Base-by-base conservation (phyloP, 768 basidiomycete species). In the Sutorius australiensis region DNA sequence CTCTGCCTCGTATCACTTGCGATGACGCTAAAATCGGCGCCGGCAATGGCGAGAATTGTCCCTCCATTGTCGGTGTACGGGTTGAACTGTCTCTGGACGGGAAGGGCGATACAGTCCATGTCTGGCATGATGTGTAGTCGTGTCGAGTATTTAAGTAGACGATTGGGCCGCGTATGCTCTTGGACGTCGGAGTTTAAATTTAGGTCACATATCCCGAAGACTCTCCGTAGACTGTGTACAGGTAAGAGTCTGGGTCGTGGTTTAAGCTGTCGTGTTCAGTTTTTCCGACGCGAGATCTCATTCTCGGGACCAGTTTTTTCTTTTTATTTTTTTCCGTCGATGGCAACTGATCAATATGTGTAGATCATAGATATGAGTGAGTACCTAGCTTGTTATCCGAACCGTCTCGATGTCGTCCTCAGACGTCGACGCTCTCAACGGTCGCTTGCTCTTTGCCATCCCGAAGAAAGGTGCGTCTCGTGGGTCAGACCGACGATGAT, bases 1-100 rank as follows among this genome's bases (percentile, higher is more conserved):
- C 87, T 92, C 75, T 98, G 97, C 51, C 95, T 77, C 40, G 95
- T 99, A 73, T 99, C 95, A 47, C 94, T 92, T 6, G 97, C 95
- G 63, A 98, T 89, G 67, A 98, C 93, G 55, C 82, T 81, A 70
- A 98, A 98, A 70, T 94, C 90, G 41, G 83, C 81, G 48, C 95
- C 97, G 5, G 95, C 92, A 67, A 98, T 91, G 65, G 91, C 91
- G 63, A 99, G 84, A 73, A 98, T 95, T 17, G 95, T 94, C 27
- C 97, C 95, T 30, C 95, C 95, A 62, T 98, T 98, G 61, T 92
- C 84, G 2, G 85, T 78, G 80, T 97, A 95, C 0, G 93, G 93
- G 65, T 91, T 86, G 75, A 95, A 95, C 38, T 78, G 76, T 42
- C 82, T 75, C 60, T 85, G 78, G 51, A 81, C 80, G 21, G 76